Conservation (phyloP, 768 basidiomycete species). For the Pleurotus cornucopiae region DNA sequence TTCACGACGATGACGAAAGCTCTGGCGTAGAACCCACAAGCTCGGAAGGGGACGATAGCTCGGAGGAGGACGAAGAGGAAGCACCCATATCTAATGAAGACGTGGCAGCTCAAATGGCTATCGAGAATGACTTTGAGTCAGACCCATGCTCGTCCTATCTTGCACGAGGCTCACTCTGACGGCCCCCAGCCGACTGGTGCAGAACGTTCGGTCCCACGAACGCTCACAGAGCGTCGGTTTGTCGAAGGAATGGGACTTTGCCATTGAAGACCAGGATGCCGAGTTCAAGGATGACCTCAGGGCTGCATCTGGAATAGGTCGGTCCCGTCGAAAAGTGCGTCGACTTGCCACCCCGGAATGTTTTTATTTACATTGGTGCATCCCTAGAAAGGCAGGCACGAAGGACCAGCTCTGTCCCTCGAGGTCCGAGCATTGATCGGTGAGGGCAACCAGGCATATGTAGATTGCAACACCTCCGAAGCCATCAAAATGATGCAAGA, state of each 20-base stretch:
- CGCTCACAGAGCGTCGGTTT: constrained; percentile 43
- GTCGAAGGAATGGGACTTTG: constrained; percentile 71
- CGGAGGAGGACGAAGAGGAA: constrained; percentile 14
- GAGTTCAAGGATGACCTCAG: constrained; percentile 74
- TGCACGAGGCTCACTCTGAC: constrained; percentile 4
- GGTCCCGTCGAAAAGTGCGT: constrained; percentile 41
- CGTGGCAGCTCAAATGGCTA: constrained; percentile 34
- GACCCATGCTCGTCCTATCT: constrained; percentile 10
- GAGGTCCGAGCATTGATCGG: constrained; percentile 76
- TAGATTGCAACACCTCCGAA: constrained; percentile 60
- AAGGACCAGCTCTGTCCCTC: constrained; percentile 58
- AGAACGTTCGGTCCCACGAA: constrained; percentile 55
- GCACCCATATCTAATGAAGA: constrained; percentile 13
- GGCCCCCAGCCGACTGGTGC: constrained; percentile 57
- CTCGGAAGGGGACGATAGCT: constrained; percentile 11
- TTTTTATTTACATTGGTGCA: constrained; percentile 6
- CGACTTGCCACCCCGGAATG: background rate
- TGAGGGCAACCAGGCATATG: constrained; percentile 83
- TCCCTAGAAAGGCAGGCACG: constrained; percentile 37
- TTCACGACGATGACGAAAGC: background rate
- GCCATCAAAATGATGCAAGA: constrained; percentile 84
- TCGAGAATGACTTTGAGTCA: constrained; percentile 62
- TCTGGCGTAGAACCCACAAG: constrained; percentile 11
- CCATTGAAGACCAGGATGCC: constrained; percentile 60
- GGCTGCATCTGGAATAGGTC: constrained; percentile 70